Base-by-base conservation (phyloP, 805 yeast genomes). In the Candida orba region DNA sequence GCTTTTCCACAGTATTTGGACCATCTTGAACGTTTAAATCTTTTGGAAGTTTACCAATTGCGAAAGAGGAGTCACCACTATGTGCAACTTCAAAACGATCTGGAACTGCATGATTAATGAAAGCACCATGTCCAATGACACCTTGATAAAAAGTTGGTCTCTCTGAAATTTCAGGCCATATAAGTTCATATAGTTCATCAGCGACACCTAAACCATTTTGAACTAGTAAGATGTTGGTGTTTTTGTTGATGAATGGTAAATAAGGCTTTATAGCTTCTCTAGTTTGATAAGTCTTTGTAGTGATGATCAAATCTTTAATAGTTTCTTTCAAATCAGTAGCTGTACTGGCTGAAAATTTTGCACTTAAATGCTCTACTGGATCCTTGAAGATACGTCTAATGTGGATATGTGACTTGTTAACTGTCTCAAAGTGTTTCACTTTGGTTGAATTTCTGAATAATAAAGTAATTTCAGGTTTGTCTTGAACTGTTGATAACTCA, bases 201-300 rank as follows among this genome's bases (percentile, higher is more conserved):
- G 76, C 66, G 20, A 84, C 80, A 9, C 98, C 98, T 69, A 89
- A 71, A 1, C 99, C 99, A 60, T 93, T 93, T 53, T 93, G 98
- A 7, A 91, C 63, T 20, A 93, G 62, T 33, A 91, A 56, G 12
- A 90, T 64, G 47, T 79, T 82, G 2, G 95, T 77, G 3, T 68
- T 58, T 2, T 65, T 56, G 25, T 64, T 60, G 25, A 91, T 69
- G 43, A 64, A 64, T 2, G 72, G 69, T 18, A 77, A 48, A 41
- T 79, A 68, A 4, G 83, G 82, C 30, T 54, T 57, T 15, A 90
- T 47, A 0, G 97, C 95, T 4, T 62, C 59, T 20, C 70, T 64
- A 0, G 95, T 84, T 54, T 84, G 86, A 48, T 82, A 78, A 0
- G 95, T 79, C 62, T 91, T 91, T 5, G 95, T 88, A 9, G 95